Evolutionary conservation across 441 rosid genomes (phyloP), one percentile per base, ranked within the genome.

Genomic region (Sinapis alba): DNA sequence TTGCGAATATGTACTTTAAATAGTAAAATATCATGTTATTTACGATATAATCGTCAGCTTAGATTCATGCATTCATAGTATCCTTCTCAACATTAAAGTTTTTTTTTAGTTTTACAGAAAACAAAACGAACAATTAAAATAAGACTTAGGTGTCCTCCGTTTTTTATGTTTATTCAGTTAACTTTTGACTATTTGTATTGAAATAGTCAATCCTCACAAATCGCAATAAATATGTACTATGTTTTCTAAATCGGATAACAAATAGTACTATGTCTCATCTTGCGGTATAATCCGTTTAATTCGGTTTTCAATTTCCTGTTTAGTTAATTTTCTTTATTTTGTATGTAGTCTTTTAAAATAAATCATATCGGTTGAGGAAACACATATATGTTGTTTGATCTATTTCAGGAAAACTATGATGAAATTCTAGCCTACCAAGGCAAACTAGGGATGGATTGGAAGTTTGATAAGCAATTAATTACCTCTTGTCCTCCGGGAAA

Each of bases 151-250:
- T 36, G 56, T 26, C 11, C 27, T 67, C 10, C 71, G 47, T 38
- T 47, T 27, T 27, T 51, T 27, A 16, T 19, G 32, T 50, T 51
- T 10, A 57, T 26, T 57, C 15, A 57, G 60, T 11, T 56, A 21
- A 12, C 28, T 56, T 21, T 21, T 21, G 28, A 53, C 59, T 53
- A 20, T 10, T 53, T 53, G n/a, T 53, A 53, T 53, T 9, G 24
- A 45, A 51, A 21, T 54, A 65, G 57, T 65, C 38, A 67, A 64
- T 64, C 36, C n/a, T 64, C 69, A 7, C 16, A 23, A 43, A 36
- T 20, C 3, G 51, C 67, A 62, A 36, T 36, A 43, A 43, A 65
- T 64, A 1, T 38, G 69, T 64, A 43, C 2, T 21, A 41, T 21
- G 34, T 64, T 41, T 12, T 11, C 15, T 54, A 54, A 54, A 54